Base-by-base conservation (phyloP, 805 yeast species). In the Jamesozyma piceae region DNA sequence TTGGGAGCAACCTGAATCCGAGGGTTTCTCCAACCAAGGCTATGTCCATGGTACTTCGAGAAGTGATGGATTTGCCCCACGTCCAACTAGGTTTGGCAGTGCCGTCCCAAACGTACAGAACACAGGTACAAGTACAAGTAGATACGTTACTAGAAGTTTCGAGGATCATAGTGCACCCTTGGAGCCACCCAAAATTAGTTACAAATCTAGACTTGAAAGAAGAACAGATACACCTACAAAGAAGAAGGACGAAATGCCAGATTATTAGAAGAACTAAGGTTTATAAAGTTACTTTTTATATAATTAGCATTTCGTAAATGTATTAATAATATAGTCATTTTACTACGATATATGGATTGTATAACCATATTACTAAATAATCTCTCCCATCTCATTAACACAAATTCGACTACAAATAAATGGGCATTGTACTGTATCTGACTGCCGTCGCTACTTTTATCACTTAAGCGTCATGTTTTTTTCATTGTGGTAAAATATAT, bases 201-300 rank as follows among this genome's bases (percentile, higher is more conserved):
- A 55, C 38, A 49, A 47, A 39, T 54, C 60, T 8, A 52, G 60
- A 43, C 49, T 46, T 5, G 37, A 56, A 3, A 49, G 61, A 41
- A 48, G 50, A 1, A 43, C 39, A 21, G 49, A 44, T 19, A 31
- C 47, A 2, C 20, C 43, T 13, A 29, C 36, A 10, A 29, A 35
- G 9, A 27, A 18, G n/a, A 44, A 42, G 30, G 10, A 38, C 9
- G 52, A 49, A n/a, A 47, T 51, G 35, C 52, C 54, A 2, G 58
- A 54, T 32, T 49, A 49, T 17, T 49, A 40, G 30, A 26, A n/a
- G 28, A 24, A 6, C 28, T n/a, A n/a, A n/a, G n/a, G n/a, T n/a
- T n/a, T n/a, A n/a, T n/a, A n/a, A n/a, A n/a, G n/a, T n/a, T n/a
- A n/a, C n/a, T n/a, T n/a, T n/a, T n/a, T n/a, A n/a, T n/a, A n/a